Percentiles rank a stretch among this genome's conserved stretches.
phyloP scores from a whole-genome alignment of 306 rosid genomes.

The Castanea mollissima region DNA sequence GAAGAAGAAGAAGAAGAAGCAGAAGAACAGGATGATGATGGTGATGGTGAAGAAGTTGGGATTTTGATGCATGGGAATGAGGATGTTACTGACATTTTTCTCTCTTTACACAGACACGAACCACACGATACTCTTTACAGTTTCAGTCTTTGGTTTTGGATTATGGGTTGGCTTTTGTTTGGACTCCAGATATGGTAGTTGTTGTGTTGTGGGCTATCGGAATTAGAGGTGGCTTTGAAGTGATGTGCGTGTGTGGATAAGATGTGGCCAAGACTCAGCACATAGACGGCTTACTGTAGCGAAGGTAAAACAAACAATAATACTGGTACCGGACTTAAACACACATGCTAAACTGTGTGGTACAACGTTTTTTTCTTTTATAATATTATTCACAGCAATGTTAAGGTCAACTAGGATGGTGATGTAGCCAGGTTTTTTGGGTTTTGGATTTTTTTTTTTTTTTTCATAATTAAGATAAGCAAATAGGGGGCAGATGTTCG shows the following conservation, averaged over 20 bases:
- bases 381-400: too few relatives aligned
- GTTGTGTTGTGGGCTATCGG: constrained; percentile 34
- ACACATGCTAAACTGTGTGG: too few relatives aligned
- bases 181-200: not conserved
- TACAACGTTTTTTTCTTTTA: too few relatives aligned
- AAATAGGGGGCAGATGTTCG: too few relatives aligned
- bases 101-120: not conserved
- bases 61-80: constrained; percentile 69
- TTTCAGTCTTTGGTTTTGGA: constrained; percentile 8
- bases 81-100: constrained; percentile 74
- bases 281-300: not conserved
- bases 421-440: too few relatives aligned
- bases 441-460: too few relatives aligned
- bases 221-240: constrained; percentile 19
- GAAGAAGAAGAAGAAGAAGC: constrained; percentile 46
- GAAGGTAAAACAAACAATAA: too few relatives aligned
- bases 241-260: constrained; percentile 56
- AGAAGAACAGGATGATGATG: constrained; percentile 40
- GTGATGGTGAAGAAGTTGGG: constrained; percentile 46
- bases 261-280: constrained; percentile 58
- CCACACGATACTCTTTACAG: not conserved
- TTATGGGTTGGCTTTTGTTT: constrained; percentile 16
- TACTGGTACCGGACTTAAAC: too few relatives aligned
- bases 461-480: too few relatives aligned
- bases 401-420: too few relatives aligned